Percentiles rank a stretch among this genome's conserved stretches.
These are phyloP conservation scores for Lasiosphaeriaceae sp. DNA, from an alignment of 495 filamentous ascomycete genomes.

Conservation along the genomic window DNA sequence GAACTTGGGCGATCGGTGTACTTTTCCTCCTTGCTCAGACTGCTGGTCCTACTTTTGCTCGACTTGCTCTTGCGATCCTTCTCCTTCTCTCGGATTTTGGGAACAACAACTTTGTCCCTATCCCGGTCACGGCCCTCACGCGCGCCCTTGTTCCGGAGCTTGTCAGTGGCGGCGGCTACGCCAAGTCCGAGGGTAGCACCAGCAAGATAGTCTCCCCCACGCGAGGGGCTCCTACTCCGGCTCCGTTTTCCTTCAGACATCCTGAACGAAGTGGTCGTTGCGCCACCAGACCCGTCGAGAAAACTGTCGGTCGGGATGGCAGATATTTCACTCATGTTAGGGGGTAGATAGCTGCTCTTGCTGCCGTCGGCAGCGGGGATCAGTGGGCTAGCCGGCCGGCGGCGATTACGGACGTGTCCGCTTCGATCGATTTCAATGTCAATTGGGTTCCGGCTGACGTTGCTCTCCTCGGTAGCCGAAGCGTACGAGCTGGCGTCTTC, in stretches of 20 bases:
- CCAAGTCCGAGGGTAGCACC: slow-evolving; percentile 35
- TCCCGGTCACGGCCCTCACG: slow-evolving; percentile 28
- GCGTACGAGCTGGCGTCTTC: slow-evolving; percentile 61
- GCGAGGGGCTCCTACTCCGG: slow-evolving; percentile 33
- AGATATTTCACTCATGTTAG: slow-evolving; percentile 75
- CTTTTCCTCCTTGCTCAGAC: slow-evolving; percentile 57
- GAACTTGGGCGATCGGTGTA: slow-evolving; percentile 47
- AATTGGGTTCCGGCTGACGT: slow-evolving; percentile 65
- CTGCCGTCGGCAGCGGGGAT: slow-evolving; percentile 54
- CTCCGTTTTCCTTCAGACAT: slow-evolving; percentile 32
- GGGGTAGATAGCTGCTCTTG: slow-evolving; percentile 55
- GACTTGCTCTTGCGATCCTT: slow-evolving; percentile 51
- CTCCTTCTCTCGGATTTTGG: slow-evolving; percentile 30
- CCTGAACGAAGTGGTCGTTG: slow-evolving; percentile 20
- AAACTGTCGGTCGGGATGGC: slow-evolving; percentile 89
- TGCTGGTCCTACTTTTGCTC: slow-evolving; percentile 55
- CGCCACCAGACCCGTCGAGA: slow-evolving; percentile 64
- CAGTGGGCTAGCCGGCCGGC: slow-evolving; percentile 51
- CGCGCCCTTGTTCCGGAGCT: slow-evolving; percentile 37
- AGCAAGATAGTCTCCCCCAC: slow-evolving; percentile 31
- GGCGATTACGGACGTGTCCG: slow-evolving; percentile 35
- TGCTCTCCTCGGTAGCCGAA: slow-evolving; percentile 74
- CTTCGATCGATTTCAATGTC: slow-evolving; percentile 70
- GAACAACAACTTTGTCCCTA: slow-evolving; percentile 21
- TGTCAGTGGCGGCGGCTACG: slow-evolving; percentile 48